Evolutionary conservation across 805 yeast species (phyloP), one percentile per base, ranked within the genome.

Genomic region (Nadsonia fulvescens): DNA sequence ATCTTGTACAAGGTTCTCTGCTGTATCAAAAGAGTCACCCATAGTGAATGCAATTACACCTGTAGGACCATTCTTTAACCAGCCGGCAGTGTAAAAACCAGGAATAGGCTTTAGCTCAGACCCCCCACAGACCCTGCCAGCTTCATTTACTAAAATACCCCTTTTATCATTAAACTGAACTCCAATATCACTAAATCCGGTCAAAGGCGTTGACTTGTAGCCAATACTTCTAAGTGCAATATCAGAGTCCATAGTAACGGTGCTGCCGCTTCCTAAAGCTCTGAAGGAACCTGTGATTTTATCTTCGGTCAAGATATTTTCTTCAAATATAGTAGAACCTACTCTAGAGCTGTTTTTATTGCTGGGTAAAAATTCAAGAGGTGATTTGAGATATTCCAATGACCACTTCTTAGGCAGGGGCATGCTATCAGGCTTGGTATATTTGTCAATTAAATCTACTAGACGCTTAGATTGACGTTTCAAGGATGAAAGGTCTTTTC

Each of bases 31-130:
- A 1, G 94, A 67, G 32, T 76, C 82, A 61, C 73, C 63, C 74
- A 86, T 77, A 1, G 96, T 81, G 8, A 78, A 62, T 10, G 92
- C 91, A 36, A 89, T 89, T 3, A 81, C 91, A 1, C 98, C 98
- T 15, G 63, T 63, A 5, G 93, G 76, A 1, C 93, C 92, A 27
- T 65, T 70, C 30, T 75, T 68, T 24, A 82, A 71, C 98, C 98
- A 89, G 0, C 98, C 98, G 6, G 82, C 56, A 2, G 77, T 70
- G 39, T 82, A 86, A 32, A 79, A 51, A 1, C 79, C 74, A 2
- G 43, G 52, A 15, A 45, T 38, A 18, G 33, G 37, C 21, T 12
- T 8, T 19, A 20, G 15, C 33, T 39, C 42, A 1, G 37, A 27
- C 1, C 36, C 31, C 17, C 44, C 37, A 6, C 55, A 30, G 0